Percentiles rank a stretch among this genome's conserved stretches.
Conservation (phyloP, 75 land plant genomes). For the Picea glauca region DNA sequence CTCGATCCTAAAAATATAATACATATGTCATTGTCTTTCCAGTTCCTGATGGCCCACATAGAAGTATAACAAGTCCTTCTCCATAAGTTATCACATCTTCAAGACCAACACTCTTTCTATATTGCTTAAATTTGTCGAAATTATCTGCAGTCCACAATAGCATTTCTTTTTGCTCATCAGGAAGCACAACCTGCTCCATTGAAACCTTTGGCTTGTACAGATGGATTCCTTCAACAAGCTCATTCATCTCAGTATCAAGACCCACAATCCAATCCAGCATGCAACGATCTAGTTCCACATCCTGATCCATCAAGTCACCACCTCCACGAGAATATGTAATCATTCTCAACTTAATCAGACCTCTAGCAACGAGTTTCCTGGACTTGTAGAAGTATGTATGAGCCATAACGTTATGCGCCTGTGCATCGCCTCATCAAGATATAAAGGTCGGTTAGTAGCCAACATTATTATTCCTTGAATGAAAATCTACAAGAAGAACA, state of each 20-base stretch:
- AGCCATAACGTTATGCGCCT: conserved; percentile 8
- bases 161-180: conserved; percentile 28
- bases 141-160: conserved; percentile 24
- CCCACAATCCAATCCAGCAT: conserved; percentile 36
- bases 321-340: conserved; percentile 16
- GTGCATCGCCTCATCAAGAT: too few species aligned
- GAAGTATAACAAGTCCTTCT: conserved; percentile 13
- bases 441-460: too few species aligned
- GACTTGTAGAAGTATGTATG: conserved; percentile 16
- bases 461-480: too few species aligned
- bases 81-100: conserved; percentile 26
- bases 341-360: conserved; percentile 17
- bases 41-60: conserved; percentile 23
- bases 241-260: conserved; percentile 33
- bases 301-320: conserved; percentile 30
- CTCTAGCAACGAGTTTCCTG: conserved; percentile 24
- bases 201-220: conserved; percentile 25
- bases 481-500: too few species aligned
- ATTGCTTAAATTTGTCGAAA: conserved; percentile 22
- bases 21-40: conserved; percentile 22
- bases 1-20: too few species aligned
- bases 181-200: conserved; percentile 24
- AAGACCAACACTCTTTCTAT: conserved; percentile 22
- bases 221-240: conserved; percentile 30
- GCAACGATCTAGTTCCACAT: conserved; percentile 28